Evolutionary conservation across 441 rosid genomes (phyloP).

Genomic region (Euphorbia celastroides): DNA sequence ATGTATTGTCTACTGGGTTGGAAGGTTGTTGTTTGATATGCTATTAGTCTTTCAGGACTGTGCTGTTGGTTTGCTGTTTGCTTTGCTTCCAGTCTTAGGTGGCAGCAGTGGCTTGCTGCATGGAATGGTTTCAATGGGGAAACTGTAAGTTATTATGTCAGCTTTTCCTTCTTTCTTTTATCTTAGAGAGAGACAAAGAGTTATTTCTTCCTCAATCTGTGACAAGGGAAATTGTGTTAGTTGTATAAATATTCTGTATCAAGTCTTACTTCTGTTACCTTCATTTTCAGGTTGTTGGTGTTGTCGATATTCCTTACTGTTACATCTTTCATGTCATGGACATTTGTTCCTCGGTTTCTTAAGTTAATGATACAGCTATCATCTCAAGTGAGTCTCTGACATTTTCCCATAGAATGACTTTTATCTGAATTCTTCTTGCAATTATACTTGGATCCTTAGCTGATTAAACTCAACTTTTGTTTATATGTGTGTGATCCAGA

Average conservation of each 20-base stretch:
- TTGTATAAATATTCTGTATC: constrained; percentile 12
- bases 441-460: background rate
- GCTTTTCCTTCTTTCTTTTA: background rate
- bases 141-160: constrained; percentile 55
- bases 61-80: constrained; percentile 89
- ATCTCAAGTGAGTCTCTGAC: constrained; percentile 67
- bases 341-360: constrained; percentile 91
- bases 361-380: constrained; percentile 93
- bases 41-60: constrained; percentile 59
- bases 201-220: background rate
- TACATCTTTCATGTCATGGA: constrained; percentile 89
- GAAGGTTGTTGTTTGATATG: constrained; percentile 18
- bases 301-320: constrained; percentile 66
- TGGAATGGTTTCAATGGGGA: constrained; percentile 93
- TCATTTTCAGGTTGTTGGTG: constrained; percentile 59
- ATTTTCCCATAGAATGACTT: background rate
- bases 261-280: constrained; percentile 14
- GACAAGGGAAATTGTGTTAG: background rate
- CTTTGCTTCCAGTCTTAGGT: constrained; percentile 94
- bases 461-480: constrained; percentile 9
- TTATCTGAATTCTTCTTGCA: constrained; percentile 1
- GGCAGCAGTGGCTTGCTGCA: constrained; percentile 78
- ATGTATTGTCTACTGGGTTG: constrained; percentile 12
- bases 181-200: background rate
- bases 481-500: constrained; percentile 39